Evolutionary conservation across 2,329 filamentous ascomycete genomes (phyloP).

Genomic region (Aspergillus puulaauensis): DNA sequence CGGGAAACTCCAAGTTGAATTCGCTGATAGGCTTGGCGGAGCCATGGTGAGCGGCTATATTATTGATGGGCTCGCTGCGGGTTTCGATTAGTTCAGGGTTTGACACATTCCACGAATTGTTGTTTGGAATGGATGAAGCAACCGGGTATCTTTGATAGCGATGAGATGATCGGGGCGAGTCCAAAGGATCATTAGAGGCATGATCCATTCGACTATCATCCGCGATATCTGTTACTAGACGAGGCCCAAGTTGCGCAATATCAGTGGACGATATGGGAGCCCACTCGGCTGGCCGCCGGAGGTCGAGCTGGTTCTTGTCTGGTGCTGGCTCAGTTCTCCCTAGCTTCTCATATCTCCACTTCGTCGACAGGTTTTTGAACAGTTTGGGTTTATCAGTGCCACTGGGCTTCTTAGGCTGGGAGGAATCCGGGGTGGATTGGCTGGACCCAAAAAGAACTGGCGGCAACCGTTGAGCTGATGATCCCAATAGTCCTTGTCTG

Average conservation of each 20-base stretch:
- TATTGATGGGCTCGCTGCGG: not conserved
- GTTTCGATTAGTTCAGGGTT: not conserved
- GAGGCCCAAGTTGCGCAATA: not conserved
- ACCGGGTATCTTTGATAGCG: not conserved
- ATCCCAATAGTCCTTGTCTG: not conserved
- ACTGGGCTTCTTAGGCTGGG: conserved; percentile 10
- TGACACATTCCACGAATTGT: not conserved
- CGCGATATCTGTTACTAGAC: not conserved
- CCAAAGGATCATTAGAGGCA: not conserved
- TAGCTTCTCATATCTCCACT: conserved; percentile 32
- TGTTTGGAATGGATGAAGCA: not conserved
- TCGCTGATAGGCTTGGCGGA: not conserved
- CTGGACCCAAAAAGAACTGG: conserved; percentile 20
- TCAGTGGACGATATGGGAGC: conserved; percentile 10
- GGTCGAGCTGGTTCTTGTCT: conserved; percentile 34
- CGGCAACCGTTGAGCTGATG: not conserved
- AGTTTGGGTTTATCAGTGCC: conserved; percentile 5
- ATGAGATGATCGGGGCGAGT: not conserved
- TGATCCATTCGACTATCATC: not conserved
- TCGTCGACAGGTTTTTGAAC: conserved; percentile 26
- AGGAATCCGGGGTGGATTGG: not conserved
- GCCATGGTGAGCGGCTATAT: not conserved
- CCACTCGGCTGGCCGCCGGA: conserved; percentile 38
- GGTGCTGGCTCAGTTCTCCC: conserved; percentile 35
- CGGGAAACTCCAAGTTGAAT: conserved; percentile 4